These are phyloP conservation scores for Pisolithus marmoratus DNA, from an alignment of 768 basidiomycete species.

Conservation along the genomic window DNA sequence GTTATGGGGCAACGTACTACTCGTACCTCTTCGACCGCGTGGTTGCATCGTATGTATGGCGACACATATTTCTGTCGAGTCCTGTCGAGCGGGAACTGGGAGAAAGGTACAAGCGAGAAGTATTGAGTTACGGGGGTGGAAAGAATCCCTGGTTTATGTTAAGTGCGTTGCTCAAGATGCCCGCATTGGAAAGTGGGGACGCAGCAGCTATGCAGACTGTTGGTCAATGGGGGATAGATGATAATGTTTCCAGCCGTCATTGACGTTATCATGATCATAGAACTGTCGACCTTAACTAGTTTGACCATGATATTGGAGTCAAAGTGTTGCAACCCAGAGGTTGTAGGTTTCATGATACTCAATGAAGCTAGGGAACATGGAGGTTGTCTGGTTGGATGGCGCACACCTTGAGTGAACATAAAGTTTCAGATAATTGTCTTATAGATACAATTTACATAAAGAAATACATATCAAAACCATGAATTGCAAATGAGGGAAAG, in stretches of 20 bases:
- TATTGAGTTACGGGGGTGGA: slow-evolving; percentile 81
- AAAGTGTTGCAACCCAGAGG: too few relatives aligned
- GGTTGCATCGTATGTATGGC: slow-evolving; percentile 91
- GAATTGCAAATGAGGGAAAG: too few relatives aligned
- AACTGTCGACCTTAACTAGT: too few relatives aligned
- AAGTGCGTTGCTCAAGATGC: slow-evolving; percentile 56
- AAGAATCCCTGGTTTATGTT: slow-evolving; percentile 95
- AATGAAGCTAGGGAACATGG: too few relatives aligned
- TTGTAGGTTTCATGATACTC: too few relatives aligned
- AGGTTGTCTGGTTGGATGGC: too few relatives aligned
- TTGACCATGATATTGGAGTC: too few relatives aligned
- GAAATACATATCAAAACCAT: too few relatives aligned
- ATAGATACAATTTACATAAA: too few relatives aligned
- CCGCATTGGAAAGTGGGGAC: slow-evolving; percentile 67
- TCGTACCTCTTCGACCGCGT: slow-evolving; percentile 96
- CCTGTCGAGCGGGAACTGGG: slow-evolving; percentile 71
- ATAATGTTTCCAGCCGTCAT: slow-evolving; percentile 60
- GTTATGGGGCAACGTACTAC: slow-evolving; percentile 97
- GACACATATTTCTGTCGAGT: slow-evolving; percentile 59
- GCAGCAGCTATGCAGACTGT: slow-evolving; percentile 84
- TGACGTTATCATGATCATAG: slow-evolving; percentile 20
- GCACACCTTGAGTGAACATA: too few relatives aligned
- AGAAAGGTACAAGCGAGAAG: slow-evolving; percentile 71
- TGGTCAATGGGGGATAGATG: slow-evolving; percentile 82
- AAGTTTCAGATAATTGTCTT: too few relatives aligned